Percentiles rank a stretch among this genome's conserved stretches.
phyloP scores from a whole-genome alignment of 768 basidiomycete species.

The Russula sp. region DNA sequence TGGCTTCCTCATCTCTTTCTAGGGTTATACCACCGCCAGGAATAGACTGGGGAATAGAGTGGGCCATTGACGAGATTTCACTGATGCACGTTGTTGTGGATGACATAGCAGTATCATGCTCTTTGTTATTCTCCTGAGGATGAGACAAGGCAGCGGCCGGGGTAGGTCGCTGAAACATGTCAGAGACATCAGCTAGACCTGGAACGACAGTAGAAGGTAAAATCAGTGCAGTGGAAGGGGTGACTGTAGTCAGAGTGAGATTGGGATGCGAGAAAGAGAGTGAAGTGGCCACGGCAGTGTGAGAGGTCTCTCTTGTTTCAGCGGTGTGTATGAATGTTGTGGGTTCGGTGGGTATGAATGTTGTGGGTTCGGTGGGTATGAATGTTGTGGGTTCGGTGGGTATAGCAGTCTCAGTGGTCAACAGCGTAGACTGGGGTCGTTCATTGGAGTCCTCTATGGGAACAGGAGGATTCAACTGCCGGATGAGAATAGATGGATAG shows the following conservation, averaged over 20 bases:
- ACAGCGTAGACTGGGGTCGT: neutral
- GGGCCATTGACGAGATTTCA: neutral
- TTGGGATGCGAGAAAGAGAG: neutral
- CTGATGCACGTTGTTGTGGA: neutral
- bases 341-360: no score
- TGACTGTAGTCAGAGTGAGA: no score
- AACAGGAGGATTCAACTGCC: no score
- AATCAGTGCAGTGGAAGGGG: no score
- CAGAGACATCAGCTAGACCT: no score
- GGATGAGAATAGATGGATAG: no score
- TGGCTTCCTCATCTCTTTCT: neutral
- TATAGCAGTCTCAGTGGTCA: no score
- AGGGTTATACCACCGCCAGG: no score
- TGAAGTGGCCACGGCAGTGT: neutral
- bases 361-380: neutral
- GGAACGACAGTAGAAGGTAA: no score
- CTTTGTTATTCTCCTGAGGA: neutral
- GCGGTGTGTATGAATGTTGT: neutral
- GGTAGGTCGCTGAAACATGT: no score
- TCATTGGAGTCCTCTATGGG: neutral
- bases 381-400: no score
- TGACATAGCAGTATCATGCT: neutral
- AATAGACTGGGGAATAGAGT: neutral
- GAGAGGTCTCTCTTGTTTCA: neutral
- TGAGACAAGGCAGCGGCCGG: neutral